Conservation (phyloP, 805 yeast genomes). For the Ogataea degrootiae region DNA sequence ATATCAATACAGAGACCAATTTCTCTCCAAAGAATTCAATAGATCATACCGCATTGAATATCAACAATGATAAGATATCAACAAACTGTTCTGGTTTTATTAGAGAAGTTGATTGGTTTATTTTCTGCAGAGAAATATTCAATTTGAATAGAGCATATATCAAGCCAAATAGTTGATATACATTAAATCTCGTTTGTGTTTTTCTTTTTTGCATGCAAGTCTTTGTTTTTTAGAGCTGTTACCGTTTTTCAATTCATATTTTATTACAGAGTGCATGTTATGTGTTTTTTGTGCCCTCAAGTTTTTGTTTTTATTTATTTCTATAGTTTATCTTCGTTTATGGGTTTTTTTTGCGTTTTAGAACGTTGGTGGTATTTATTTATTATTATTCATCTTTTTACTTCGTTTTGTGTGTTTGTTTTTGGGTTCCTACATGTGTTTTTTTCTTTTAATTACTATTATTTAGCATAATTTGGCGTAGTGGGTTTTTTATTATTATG, state of each 20-base stretch:
- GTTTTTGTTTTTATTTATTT: not conserved
- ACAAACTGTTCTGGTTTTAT: slow-evolving; percentile 28
- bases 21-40: slow-evolving; percentile 9
- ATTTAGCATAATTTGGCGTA: too few relatives aligned
- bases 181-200: not conserved
- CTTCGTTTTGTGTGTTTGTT: not conserved
- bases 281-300: not conserved
- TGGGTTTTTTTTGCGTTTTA: too few relatives aligned
- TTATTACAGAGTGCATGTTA: too few relatives aligned
- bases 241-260: too few relatives aligned
- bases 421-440: not conserved
- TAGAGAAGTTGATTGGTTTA: slow-evolving; percentile 84
- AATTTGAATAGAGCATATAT: slow-evolving; percentile 68
- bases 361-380: not conserved
- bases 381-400: not conserved
- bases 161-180: slow-evolving; percentile 19
- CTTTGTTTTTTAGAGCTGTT: not conserved
- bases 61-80: slow-evolving; percentile 27
- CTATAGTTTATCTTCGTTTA: not conserved
- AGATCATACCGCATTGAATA: slow-evolving; percentile 4
- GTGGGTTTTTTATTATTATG: too few relatives aligned
- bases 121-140: slow-evolving; percentile 78
- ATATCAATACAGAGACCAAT: too few relatives aligned
- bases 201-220: not conserved
- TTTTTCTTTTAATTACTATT: not conserved